A percentile compares a stretch with the other conserved stretches of the same genome.
Conservation (phyloP, 2,329 filamentous ascomycete genomes). For the Epichloe typhina region DNA sequence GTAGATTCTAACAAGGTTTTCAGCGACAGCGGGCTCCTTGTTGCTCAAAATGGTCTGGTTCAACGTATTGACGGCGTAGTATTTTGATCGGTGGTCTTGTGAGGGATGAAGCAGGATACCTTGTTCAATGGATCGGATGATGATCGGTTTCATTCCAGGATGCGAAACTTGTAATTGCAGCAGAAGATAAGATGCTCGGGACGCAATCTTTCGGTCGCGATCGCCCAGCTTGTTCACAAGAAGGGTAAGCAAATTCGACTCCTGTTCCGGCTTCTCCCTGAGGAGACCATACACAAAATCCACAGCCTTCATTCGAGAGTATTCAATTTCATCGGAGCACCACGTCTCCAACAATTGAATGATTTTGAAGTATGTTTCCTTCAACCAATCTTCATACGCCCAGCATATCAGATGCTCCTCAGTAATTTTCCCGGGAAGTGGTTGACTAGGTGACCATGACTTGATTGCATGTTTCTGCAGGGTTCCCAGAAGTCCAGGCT, state of each 20-base stretch:
- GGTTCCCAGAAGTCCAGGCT: conserved; percentile 61
- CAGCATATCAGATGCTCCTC: conserved; percentile 71
- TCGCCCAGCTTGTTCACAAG: conserved; percentile 96
- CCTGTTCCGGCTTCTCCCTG: conserved; percentile 93
- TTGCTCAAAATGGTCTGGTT: conserved; percentile 89
- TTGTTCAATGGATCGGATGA: conserved; percentile 73
- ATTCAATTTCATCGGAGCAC: conserved; percentile 92
- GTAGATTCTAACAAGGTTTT: conserved; percentile 76
- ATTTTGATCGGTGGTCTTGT: conserved; percentile 79
- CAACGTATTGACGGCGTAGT: conserved; percentile 90
- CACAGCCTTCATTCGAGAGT: conserved; percentile 73
- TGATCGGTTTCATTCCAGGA: conserved; percentile 83
- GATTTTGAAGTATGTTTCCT: conserved; percentile 84
- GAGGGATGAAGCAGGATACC: conserved; percentile 79
- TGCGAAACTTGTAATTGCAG: conserved; percentile 81
- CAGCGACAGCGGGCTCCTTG: conserved; percentile 70
- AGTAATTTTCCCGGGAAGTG: conserved; percentile 60
- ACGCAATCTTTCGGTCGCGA: conserved; percentile 88
- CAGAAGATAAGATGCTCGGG: conserved; percentile 83
- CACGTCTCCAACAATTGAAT: conserved; percentile 83
- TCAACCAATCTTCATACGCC: conserved; percentile 92
- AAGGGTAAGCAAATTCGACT: conserved; percentile 80
- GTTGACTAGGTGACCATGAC: conserved; percentile 54
- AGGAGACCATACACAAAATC: conserved; percentile 86
- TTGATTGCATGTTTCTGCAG: conserved; percentile 47